Percentiles rank a stretch among this genome's conserved stretches.
Conservation (phyloP, 2,329 filamentous ascomycete genomes). For the Paracorniculantispora psalliotae region DNA sequence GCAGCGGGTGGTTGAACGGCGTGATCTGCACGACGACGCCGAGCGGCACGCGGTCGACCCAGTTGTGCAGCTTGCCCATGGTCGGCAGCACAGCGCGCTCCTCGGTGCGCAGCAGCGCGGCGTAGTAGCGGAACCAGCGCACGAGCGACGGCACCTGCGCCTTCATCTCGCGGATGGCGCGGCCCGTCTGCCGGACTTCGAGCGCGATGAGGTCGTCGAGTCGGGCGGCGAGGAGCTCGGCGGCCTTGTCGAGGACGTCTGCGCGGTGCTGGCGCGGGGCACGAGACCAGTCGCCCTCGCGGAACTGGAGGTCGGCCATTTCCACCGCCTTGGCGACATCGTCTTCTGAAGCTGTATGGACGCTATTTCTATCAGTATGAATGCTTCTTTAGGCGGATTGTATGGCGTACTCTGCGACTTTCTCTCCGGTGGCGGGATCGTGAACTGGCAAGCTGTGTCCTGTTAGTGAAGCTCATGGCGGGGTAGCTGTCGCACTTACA, state of each 20-base stretch:
- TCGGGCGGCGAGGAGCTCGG: constrained; percentile 45
- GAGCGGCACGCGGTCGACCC: constrained; percentile 48
- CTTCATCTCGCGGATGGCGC: constrained; percentile 63
- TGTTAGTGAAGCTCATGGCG: not conserved
- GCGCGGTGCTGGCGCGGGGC: constrained; percentile 54
- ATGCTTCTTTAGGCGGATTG: not conserved
- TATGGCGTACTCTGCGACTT: constrained; percentile 1
- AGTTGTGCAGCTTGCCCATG: constrained; percentile 54
- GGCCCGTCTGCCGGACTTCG: constrained; percentile 64
- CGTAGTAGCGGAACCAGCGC: constrained; percentile 69
- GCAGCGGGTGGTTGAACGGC: constrained; percentile 54
- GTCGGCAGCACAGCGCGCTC: constrained; percentile 64
- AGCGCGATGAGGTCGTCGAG: constrained; percentile 55
- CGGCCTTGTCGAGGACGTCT: constrained; percentile 56
- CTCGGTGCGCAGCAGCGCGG: constrained; percentile 60
- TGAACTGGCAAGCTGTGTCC: not conserved
- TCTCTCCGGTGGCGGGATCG: constrained; percentile 11
- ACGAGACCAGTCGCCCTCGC: constrained; percentile 60
- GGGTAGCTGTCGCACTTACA: not conserved
- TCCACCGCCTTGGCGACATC: constrained; percentile 7
- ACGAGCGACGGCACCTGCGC: constrained; percentile 62
- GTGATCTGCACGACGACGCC: constrained; percentile 55
- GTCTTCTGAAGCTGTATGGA: constrained; percentile 5
- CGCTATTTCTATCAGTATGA: not conserved
- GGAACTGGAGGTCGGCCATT: constrained; percentile 44